Conservation (phyloP, 768 basidiomycete species). For the Gloeophyllum trabeum region DNA sequence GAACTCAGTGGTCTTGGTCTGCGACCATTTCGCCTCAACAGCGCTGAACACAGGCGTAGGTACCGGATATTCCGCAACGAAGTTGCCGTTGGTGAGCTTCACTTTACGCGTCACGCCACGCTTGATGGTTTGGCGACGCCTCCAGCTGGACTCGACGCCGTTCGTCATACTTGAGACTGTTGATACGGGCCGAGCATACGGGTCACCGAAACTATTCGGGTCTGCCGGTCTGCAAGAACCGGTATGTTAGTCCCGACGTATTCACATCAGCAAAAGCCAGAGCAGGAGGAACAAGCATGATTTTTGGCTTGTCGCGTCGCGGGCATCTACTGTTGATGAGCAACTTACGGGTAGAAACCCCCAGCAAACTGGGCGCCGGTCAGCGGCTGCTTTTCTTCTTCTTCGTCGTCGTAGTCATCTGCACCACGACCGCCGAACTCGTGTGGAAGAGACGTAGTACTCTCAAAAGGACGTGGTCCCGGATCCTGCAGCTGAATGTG, state of each 20-base stretch:
- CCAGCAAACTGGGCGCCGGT: conserved; percentile 34
- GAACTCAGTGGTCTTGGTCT: conserved; percentile 76
- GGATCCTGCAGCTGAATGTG: conserved; percentile 54
- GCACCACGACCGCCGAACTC: conserved; percentile 31
- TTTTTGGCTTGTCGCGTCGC: no score
- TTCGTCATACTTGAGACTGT: conserved; percentile 22
- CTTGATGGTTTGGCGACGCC: conserved; percentile 82
- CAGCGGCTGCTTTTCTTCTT: conserved; percentile 67
- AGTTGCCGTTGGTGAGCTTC: conserved; percentile 88
- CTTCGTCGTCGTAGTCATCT: conserved; percentile 55
- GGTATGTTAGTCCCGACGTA: conserved; percentile 1
- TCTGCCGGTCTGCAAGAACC: conserved; percentile 29
- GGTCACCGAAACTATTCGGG: conserved; percentile 55
- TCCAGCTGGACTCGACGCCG: conserved; percentile 32
- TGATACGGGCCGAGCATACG: conserved; percentile 40
- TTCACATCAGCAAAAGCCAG: neutral
- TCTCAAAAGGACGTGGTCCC: conserved; percentile 43
- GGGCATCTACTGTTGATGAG: no score
- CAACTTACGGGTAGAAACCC: conserved; percentile 71
- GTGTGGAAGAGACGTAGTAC: conserved; percentile 41
- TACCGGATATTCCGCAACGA: conserved; percentile 83
- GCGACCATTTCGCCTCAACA: conserved; percentile 69
- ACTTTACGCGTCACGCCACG: conserved; percentile 91
- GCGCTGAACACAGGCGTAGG: conserved; percentile 78
- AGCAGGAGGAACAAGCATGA: conserved; percentile 21